phyloP scores from a whole-genome alignment of 2,329 filamentous ascomycete species.

The Apiospora pterosperma region DNA sequence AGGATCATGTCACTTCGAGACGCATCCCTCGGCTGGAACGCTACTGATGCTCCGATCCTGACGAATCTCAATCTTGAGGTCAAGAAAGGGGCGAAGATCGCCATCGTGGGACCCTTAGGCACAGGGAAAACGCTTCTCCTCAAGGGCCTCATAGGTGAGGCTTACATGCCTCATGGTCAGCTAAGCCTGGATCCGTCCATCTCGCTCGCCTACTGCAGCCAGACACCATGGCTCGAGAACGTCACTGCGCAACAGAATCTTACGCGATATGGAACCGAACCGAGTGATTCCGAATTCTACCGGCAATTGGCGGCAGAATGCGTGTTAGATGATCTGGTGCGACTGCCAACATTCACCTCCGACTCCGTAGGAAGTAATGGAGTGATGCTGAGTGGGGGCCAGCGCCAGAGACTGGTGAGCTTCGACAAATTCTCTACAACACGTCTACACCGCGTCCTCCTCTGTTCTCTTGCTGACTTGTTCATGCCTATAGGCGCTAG shows the following conservation, averaged over 20 bases:
- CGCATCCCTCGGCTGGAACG: neutral
- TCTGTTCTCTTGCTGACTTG: conserved; percentile 11
- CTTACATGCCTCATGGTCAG: neutral
- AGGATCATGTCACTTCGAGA: neutral
- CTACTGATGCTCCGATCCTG: neutral
- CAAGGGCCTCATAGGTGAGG: conserved; percentile 21
- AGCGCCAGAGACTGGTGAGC: conserved; percentile 16
- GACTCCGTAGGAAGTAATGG: conserved; percentile 24
- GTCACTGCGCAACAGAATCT: conserved; percentile 17
- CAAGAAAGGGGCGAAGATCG: neutral
- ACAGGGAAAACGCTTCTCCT: conserved; percentile 10
- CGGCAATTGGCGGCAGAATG: neutral
- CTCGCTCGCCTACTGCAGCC: conserved; percentile 18
- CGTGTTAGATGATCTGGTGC: neutral
- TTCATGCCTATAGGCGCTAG: conserved; percentile 15
- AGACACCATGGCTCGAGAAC: conserved; percentile 21
- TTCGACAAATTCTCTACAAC: neutral
- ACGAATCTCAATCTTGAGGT: neutral
- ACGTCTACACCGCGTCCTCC: neutral
- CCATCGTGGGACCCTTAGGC: neutral
- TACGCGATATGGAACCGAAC: neutral
- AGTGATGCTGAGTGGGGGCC: conserved; percentile 18
- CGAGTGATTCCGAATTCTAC: neutral
- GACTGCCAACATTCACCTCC: neutral
- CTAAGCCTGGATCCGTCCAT: neutral